Evolutionary conservation across 805 yeast species (phyloP).

Genomic region (Wickerhamiella cacticola): DNA sequence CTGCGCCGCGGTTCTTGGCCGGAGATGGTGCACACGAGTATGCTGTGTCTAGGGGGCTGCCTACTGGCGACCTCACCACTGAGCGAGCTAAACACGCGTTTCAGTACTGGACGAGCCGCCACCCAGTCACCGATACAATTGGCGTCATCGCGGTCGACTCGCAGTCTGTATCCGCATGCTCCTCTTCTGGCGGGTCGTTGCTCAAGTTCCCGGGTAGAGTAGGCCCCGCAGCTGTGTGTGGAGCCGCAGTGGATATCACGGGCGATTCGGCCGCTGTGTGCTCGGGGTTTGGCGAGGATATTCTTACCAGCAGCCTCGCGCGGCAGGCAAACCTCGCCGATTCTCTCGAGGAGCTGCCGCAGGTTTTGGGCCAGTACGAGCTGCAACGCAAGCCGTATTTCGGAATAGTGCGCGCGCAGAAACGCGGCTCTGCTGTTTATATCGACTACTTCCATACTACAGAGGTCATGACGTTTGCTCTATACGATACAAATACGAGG

Average conservation of each 20-base stretch:
- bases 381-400: constrained; percentile 12
- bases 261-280: constrained; percentile 13
- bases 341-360: constrained; percentile 4
- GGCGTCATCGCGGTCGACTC: constrained; percentile 30
- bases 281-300: constrained; percentile 34
- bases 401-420: constrained; percentile 15
- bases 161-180: constrained; percentile 25
- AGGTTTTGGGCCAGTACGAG: background rate
- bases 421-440: background rate
- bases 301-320: constrained; percentile 26
- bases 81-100: constrained; percentile 14
- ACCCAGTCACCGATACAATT: constrained; percentile 29
- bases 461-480: constrained; percentile 15
- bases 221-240: constrained; percentile 34
- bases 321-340: constrained; percentile 5
- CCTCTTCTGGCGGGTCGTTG: constrained; percentile 34
- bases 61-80: constrained; percentile 18
- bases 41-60: constrained; percentile 19
- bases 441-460: constrained; percentile 21
- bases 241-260: constrained; percentile 28
- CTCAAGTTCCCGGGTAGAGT: constrained; percentile 31
- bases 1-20: constrained; percentile 25
- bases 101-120: constrained; percentile 18
- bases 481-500: background rate
- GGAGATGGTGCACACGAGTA: constrained; percentile 29